phyloP scores from a whole-genome alignment of 208 protist species.

The Acanthamoeba castellanii region DNA sequence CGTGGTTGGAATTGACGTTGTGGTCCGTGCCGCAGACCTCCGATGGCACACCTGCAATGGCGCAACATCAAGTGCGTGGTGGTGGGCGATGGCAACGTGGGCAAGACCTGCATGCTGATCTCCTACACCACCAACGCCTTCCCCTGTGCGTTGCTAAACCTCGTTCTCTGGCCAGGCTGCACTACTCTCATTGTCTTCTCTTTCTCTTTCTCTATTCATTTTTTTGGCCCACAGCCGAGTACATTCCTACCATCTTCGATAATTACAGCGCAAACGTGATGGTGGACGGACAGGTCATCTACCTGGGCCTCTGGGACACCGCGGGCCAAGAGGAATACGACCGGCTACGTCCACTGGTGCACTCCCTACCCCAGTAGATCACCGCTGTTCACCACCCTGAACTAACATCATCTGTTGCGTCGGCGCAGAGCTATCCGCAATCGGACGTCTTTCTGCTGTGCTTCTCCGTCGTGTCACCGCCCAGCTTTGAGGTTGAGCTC shows the following conservation, averaged over 20 bases:
- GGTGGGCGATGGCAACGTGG: slow-evolving; percentile 16
- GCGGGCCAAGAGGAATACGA: slow-evolving; percentile 88
- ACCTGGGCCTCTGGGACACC: slow-evolving; percentile 84
- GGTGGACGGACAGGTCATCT: slow-evolving; percentile 76
- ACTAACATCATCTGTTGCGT: not conserved
- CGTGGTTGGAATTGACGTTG: no score
- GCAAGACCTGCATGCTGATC: slow-evolving; percentile 38
- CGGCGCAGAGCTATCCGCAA: slow-evolving; percentile 88
- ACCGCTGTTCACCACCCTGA: not conserved
- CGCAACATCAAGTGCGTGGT: slow-evolving; percentile 31
- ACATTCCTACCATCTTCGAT: slow-evolving; percentile 36
- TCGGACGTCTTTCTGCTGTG: slow-evolving; percentile 92
- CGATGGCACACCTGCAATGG: not conserved
- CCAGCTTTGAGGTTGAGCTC: slow-evolving; percentile 86
- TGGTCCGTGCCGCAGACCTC: no score
- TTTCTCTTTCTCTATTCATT: not conserved
- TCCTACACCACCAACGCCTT: slow-evolving; percentile 45
- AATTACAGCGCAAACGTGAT: slow-evolving; percentile 71
- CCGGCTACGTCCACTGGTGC: slow-evolving; percentile 78
- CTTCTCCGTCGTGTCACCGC: slow-evolving; percentile 90
- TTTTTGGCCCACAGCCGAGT: not conserved
- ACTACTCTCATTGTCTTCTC: no score
- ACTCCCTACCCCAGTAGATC: not conserved
- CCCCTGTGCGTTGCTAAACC: not conserved
- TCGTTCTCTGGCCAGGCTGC: not conserved